phyloP scores from a whole-genome alignment of 1,284 basidiomycete species.

The Rugosomyces carneus region DNA sequence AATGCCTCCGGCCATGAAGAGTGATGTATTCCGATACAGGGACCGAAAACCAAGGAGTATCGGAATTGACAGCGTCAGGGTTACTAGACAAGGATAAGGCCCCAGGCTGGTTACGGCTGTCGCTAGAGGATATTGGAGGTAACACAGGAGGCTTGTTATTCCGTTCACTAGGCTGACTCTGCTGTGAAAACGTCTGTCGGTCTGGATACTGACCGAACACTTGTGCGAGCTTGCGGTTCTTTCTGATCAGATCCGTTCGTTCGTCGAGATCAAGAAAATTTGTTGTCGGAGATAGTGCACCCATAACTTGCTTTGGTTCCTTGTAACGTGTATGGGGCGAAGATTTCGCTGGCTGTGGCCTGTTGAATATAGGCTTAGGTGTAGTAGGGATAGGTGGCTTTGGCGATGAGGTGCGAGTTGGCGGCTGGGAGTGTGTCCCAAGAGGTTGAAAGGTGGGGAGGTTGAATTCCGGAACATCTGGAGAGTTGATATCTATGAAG shows the following conservation, averaged over 20 bases:
- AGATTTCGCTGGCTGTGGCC: constrained; percentile 12
- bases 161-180: constrained; percentile 23
- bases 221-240: constrained; percentile 72
- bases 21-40: constrained; percentile 5
- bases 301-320: constrained; percentile 4
- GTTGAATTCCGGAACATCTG: constrained; percentile 25
- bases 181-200: constrained; percentile 25
- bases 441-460: constrained; percentile 12
- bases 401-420: constrained; percentile 10
- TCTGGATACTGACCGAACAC: constrained; percentile 66
- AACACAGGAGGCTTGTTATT: constrained; percentile 12
- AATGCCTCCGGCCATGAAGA: constrained; percentile 41
- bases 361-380: constrained; percentile 28
- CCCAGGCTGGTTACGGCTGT: constrained; percentile 29
- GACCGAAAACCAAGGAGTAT: constrained; percentile 15
- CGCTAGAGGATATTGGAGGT: constrained; percentile 20
- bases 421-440: constrained; percentile 3
- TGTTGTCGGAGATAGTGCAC: constrained; percentile 47
- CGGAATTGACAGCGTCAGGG: constrained; percentile 15
- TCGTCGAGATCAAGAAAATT: constrained; percentile 62
- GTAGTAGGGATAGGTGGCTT: constrained; percentile 38
- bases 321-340: constrained; percentile 12
- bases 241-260: constrained; percentile 65
- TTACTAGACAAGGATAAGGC: constrained; percentile 37
- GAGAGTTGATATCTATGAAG: constrained; percentile 53